A percentile compares a stretch with the other conserved stretches of the same genome.
These are phyloP conservation scores for Penicillium sp. DNA, from an alignment of 2,329 filamentous ascomycete genomes.

Conservation along the genomic window DNA sequence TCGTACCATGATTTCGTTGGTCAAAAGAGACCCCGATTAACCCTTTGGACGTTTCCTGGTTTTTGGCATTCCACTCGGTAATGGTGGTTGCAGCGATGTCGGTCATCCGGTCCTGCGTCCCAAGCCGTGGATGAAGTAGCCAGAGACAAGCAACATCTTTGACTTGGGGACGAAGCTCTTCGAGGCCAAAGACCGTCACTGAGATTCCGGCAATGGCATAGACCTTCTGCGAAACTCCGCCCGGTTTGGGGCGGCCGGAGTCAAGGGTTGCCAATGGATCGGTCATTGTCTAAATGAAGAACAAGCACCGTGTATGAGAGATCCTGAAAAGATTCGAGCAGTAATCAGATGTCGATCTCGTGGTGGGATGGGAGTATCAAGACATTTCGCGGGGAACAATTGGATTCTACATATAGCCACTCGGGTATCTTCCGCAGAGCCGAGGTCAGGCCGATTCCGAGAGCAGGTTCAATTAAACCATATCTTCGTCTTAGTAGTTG, in stretches of 20 bases:
- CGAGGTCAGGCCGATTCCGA: slow-evolving; percentile 6
- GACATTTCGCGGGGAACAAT: slow-evolving; percentile 5
- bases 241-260: slow-evolving; percentile 26
- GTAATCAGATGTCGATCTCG: too few species aligned
- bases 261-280: slow-evolving; percentile 34
- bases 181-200: slow-evolving; percentile 72
- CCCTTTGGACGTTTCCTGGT: slow-evolving; percentile 44
- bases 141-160: slow-evolving; percentile 70
- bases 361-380: neutral
- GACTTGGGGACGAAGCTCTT: slow-evolving; percentile 58
- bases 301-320: too few species aligned
- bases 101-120: slow-evolving; percentile 66
- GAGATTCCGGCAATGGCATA: slow-evolving; percentile 72
- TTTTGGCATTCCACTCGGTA: slow-evolving; percentile 57
- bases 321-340: too few species aligned
- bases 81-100: slow-evolving; percentile 65
- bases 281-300: slow-evolving; percentile 30
- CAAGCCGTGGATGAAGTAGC: slow-evolving; percentile 76
- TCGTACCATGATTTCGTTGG: slow-evolving; percentile 82
- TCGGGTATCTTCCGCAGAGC: slow-evolving; percentile 13
- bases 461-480: too few species aligned
- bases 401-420: slow-evolving; percentile 4
- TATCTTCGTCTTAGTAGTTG: too few species aligned
- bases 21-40: slow-evolving; percentile 82
- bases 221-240: slow-evolving; percentile 56